phyloP scores from a whole-genome alignment of 805 yeast species.

The Lachancea lanzarotensis region DNA sequence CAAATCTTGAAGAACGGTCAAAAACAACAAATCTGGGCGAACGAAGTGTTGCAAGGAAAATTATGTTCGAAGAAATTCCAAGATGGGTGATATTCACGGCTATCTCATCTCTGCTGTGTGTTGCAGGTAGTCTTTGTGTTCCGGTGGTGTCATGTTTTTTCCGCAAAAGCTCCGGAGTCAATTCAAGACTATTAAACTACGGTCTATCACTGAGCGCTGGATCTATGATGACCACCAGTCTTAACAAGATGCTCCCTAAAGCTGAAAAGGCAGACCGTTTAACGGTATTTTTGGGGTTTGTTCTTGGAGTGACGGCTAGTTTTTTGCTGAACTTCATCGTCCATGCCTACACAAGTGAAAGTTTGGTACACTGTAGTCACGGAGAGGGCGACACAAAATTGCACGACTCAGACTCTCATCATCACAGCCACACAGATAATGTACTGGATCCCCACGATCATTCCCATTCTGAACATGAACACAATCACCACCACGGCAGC shows the following conservation, averaged over 20 bases:
- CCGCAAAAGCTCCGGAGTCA: slow-evolving; percentile 13
- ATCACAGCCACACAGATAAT: background rate
- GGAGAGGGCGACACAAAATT: slow-evolving; percentile 19
- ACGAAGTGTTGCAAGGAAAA: background rate
- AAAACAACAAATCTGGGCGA: background rate
- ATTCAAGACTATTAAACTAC: slow-evolving; percentile 60
- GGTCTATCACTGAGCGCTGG: slow-evolving; percentile 79
- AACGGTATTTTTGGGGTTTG: slow-evolving; percentile 38
- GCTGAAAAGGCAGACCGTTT: slow-evolving; percentile 34
- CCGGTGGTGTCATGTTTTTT: slow-evolving; percentile 23
- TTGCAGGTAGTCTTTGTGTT: slow-evolving; percentile 64
- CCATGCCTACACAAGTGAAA: slow-evolving; percentile 70
- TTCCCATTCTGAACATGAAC: too few species aligned
- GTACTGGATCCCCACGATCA: background rate
- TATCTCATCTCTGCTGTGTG: slow-evolving; percentile 63
- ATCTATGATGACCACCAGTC: slow-evolving; percentile 69
- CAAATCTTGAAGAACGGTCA: background rate
- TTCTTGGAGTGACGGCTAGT: slow-evolving; percentile 58
- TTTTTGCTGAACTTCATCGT: slow-evolving; percentile 54
- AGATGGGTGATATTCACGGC: slow-evolving; percentile 36
- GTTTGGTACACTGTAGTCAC: slow-evolving; percentile 82
- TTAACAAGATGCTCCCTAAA: slow-evolving; percentile 73
- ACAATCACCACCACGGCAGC: too few species aligned
- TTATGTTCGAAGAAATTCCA: slow-evolving; percentile 15
- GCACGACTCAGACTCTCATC: background rate